Base-by-base conservation (phyloP, 2,329 filamentous ascomycete genomes). In the Hymenoscyphus albidus region DNA sequence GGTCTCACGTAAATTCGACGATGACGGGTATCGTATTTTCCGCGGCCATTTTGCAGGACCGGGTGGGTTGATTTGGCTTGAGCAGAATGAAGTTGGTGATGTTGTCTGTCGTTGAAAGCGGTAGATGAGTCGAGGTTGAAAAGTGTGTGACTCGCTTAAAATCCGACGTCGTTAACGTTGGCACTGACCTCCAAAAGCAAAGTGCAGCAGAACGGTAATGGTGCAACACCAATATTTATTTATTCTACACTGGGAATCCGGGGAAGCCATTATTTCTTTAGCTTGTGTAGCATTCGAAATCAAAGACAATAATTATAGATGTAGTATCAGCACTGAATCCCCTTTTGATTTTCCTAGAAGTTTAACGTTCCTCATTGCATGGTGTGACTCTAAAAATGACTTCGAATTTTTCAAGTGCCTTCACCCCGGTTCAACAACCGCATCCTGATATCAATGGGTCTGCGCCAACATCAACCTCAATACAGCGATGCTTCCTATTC, bases 1-100 rank as follows among this genome's bases (percentile, higher is more conserved):
- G 35, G 16, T 55, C 73, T 69, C 68, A 76, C 74, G 72, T 82
- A 73, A 95, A 94, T 76, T 95, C 91, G 35, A 95, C 86, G 5
- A 84, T 85, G 69, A 94, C 82, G 27, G 82, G 75, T 59, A 91
- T 78, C 10, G 75, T 76, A 40, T 75, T 69, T 62, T 70, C 59
- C 18, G 69, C 66, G 4, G 63, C 61, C 72, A 72, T 73, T 10
- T 22, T 66, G 61, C 13, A 54, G 22, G 22, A 35, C 27, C 62
- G 55, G 54, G 38, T 3, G 22, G 13, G 2, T 39, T 14, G 14
- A 2, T 5, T 56, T 18, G 3, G 48, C 14, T 18, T 6, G n/a
- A 32, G 13, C 31, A n/a, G 13, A 54, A n/a, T 32, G 32, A 44
- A 54, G 22, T 10, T 27, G 38, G 58, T 16, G 22, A 14, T 56